phyloP scores from a whole-genome alignment of 257 asterid genomes.

The Ehretia macrophylla region DNA sequence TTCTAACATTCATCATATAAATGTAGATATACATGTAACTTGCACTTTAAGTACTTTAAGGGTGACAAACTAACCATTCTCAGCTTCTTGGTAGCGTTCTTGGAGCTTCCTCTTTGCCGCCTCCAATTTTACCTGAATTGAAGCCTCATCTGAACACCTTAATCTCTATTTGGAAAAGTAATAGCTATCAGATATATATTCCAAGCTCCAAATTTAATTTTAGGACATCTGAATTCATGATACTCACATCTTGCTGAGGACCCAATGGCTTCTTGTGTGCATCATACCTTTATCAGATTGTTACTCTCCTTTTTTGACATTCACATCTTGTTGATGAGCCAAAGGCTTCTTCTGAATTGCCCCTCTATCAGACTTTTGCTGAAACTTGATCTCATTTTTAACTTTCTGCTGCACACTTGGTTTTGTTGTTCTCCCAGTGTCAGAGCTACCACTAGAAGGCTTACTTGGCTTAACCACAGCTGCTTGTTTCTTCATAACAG shows the following conservation, averaged over 20 bases:
- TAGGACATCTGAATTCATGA: not conserved
- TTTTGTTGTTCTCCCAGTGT: slow-evolving; percentile 28
- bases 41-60: too few relatives aligned
- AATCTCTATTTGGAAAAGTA: slow-evolving; percentile 22
- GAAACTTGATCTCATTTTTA: slow-evolving; percentile 23
- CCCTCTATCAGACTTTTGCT: too few relatives aligned
- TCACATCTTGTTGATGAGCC: slow-evolving; percentile 31
- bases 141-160: slow-evolving; percentile 36
- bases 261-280: slow-evolving; percentile 1
- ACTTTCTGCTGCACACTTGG: slow-evolving; percentile 36
- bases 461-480: slow-evolving; percentile 31
- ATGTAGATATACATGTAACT: too few relatives aligned
- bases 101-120: slow-evolving; percentile 91
- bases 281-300: not conserved
- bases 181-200: too few relatives aligned
- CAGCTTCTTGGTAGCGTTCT: slow-evolving; percentile 86
- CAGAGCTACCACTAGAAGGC: slow-evolving; percentile 28
- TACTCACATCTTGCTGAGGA: slow-evolving; percentile 1
- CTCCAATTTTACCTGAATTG: slow-evolving; percentile 53
- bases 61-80: slow-evolving; percentile 54
- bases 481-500: slow-evolving; percentile 35
- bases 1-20: too few relatives aligned
- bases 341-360: slow-evolving; percentile 42
- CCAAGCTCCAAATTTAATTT: too few relatives aligned
- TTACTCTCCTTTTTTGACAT: slow-evolving; percentile 33